A percentile compares a stretch with the other conserved stretches of the same genome.
These are phyloP conservation scores for Chalciporus sp. DNA, from an alignment of 1,284 basidiomycete genomes.

Conservation along the genomic window DNA sequence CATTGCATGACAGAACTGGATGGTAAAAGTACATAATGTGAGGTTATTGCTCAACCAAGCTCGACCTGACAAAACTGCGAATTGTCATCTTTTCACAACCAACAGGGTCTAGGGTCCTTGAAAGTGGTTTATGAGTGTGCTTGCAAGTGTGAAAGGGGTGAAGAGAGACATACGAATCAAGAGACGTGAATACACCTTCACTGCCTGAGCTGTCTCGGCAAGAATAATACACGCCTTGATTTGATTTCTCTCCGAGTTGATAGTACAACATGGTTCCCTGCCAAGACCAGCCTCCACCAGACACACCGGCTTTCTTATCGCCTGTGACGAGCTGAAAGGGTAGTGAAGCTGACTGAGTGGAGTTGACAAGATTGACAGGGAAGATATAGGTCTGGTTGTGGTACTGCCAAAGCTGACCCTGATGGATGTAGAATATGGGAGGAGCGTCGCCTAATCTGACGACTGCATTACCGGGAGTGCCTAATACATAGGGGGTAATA, in stretches of 20 bases:
- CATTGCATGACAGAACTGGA: background rate
- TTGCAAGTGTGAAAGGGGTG: too few relatives aligned
- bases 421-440: slow-evolving; percentile 51
- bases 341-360: slow-evolving; percentile 20
- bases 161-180: too few relatives aligned
- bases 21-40: slow-evolving; percentile 45
- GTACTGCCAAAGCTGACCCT: slow-evolving; percentile 53
- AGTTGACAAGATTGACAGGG: too few relatives aligned
- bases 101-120: background rate
- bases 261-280: background rate
- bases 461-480: too few relatives aligned
- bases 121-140: too few relatives aligned
- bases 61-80: background rate
- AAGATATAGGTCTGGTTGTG: slow-evolving; percentile 57
- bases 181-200: background rate
- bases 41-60: slow-evolving; percentile 2
- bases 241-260: background rate
- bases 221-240: background rate
- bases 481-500: too few relatives aligned
- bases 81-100: background rate
- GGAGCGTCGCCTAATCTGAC: slow-evolving; percentile 28
- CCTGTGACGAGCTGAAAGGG: background rate
- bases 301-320: too few relatives aligned
- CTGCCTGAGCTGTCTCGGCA: background rate
- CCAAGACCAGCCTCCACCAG: background rate